Evolutionary conservation across 768 basidiomycete species (phyloP).

Genomic region (Leccinum subgranulosum): DNA sequence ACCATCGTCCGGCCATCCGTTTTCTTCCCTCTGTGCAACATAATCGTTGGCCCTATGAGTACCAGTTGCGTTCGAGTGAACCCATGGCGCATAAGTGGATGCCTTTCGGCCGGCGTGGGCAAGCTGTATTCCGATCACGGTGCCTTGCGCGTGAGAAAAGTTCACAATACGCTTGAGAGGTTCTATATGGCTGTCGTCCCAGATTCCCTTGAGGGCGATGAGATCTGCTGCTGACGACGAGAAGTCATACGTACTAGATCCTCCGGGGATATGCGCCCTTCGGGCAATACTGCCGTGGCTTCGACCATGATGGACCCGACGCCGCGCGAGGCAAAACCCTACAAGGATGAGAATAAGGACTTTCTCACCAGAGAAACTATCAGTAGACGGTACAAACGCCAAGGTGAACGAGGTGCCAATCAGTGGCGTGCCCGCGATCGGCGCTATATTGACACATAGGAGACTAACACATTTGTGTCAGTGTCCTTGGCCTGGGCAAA

Average conservation of each 20-base stretch:
- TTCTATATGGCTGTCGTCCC: slow-evolving; percentile 73
- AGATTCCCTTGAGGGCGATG: slow-evolving; percentile 48
- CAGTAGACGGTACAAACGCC: slow-evolving; percentile 39
- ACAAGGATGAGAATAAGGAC: neutral
- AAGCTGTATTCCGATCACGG: slow-evolving; percentile 75
- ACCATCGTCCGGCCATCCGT: slow-evolving; percentile 72
- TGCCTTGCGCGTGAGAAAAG: slow-evolving; percentile 68
- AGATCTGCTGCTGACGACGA: neutral
- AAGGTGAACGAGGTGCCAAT: slow-evolving; percentile 82
- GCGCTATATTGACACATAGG: slow-evolving; percentile 86
- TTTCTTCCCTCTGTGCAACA: slow-evolving; percentile 46
- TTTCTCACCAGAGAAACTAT: neutral
- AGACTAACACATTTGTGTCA: slow-evolving; percentile 36
- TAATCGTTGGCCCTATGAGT: slow-evolving; percentile 28
- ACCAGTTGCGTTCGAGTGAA: slow-evolving; percentile 38
- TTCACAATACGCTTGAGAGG: slow-evolving; percentile 69
- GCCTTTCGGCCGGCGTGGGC: slow-evolving; percentile 75
- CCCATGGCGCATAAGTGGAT: slow-evolving; percentile 68
- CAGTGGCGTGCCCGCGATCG: slow-evolving; percentile 70
- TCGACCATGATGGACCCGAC: slow-evolving; percentile 70
- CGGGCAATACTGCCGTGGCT: slow-evolving; percentile 69
- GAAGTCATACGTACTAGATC: slow-evolving; percentile 50
- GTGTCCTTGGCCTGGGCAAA: neutral
- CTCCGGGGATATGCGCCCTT: slow-evolving; percentile 74
- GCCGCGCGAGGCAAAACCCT: slow-evolving; percentile 69